phyloP scores from a whole-genome alignment of 805 yeast species.

The Candida sphagnicola region DNA sequence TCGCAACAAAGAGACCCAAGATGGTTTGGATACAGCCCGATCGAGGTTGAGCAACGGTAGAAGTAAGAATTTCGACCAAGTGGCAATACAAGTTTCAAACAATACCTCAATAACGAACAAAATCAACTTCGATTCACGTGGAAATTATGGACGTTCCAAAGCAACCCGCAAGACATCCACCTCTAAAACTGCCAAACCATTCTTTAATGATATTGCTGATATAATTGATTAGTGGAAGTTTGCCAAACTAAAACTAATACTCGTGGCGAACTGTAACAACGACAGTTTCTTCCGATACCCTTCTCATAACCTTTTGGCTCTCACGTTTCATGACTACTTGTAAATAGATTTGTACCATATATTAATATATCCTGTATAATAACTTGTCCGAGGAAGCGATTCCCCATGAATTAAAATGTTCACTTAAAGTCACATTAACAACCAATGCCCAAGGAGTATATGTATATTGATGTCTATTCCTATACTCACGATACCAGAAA shows the following conservation, averaged over 20 bases:
- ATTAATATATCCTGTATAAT: background rate
- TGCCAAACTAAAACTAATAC: too few species aligned
- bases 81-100: background rate
- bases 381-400: background rate
- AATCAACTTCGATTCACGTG: background rate
- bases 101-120: too few species aligned
- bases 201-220: background rate
- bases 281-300: too few species aligned
- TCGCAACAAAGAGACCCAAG: constrained; percentile 7
- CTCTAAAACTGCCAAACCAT: background rate
- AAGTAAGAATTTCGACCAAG: background rate
- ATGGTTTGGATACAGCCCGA: constrained; percentile 8
- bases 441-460: too few species aligned
- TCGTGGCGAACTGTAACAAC: too few species aligned
- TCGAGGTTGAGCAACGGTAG: constrained; percentile 7
- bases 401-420: background rate
- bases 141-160: background rate
- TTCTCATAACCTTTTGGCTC: background rate
- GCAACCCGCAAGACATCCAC: background rate
- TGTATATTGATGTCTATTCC: constrained; percentile 21
- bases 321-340: background rate
- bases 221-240: background rate
- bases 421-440: too few species aligned
- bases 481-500: constrained; percentile 36
- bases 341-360: too few species aligned